Conservation (phyloP, 2,329 filamentous ascomycete genomes). For the Taxawa tesnikishii region DNA sequence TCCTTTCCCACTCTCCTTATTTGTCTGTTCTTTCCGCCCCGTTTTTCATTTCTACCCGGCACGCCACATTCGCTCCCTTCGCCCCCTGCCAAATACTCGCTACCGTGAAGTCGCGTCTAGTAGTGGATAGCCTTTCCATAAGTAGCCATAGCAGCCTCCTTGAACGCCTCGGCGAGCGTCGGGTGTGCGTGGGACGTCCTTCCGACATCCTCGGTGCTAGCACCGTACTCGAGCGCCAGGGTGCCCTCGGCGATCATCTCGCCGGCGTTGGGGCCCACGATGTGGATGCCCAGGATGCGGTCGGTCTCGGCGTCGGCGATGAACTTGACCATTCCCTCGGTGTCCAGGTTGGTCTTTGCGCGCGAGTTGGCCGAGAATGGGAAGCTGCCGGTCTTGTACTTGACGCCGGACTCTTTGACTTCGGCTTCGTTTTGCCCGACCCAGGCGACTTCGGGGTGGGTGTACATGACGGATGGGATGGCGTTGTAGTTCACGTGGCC, state of each 20-base stretch:
- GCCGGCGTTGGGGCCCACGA: conserved; percentile 88
- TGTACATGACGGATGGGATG: conserved; percentile 99
- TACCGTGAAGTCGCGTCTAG: conserved; percentile 33
- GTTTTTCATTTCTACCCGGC: too few species aligned
- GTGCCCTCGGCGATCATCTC: conserved; percentile 99
- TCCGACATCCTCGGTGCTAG: conserved; percentile 86
- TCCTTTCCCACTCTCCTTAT: too few species aligned
- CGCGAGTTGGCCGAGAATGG: conserved; percentile 97
- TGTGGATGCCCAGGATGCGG: conserved; percentile 88
- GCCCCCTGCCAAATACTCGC: neutral
- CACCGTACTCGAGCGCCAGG: conserved; percentile 90
- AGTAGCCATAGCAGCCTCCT: conserved; percentile 98
- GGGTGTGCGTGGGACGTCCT: conserved; percentile 95
- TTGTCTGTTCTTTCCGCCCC: neutral
- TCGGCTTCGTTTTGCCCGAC: conserved; percentile 97
- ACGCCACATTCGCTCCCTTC: too few species aligned
- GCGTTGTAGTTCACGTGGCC: conserved; percentile 98
- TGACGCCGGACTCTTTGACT: conserved; percentile 75
- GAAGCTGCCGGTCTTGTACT: conserved; percentile 89
- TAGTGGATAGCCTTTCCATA: conserved; percentile 94
- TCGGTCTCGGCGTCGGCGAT: conserved; percentile 93
- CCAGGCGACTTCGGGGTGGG: conserved; percentile 96
- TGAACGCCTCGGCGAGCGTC: conserved; percentile 93
- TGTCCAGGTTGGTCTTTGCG: conserved; percentile 96
- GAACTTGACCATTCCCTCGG: conserved; percentile 95